Base-by-base conservation (phyloP, 2,329 filamentous ascomycete genomes). In the Aspergillus clavatus region DNA sequence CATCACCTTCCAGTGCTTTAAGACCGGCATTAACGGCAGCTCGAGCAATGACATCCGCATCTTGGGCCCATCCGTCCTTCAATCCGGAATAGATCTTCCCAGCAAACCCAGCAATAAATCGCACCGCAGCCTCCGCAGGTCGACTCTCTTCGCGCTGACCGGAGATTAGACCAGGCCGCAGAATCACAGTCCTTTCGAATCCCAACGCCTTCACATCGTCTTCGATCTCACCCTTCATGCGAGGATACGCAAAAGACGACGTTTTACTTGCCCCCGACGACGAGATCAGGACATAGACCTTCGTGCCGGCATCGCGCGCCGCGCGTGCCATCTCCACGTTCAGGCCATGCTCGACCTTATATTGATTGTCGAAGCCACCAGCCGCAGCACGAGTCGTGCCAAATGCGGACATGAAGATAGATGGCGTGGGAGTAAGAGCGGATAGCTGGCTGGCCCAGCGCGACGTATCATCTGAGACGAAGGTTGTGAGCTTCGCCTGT, bases 211-310 rank as follows among this genome's bases (percentile, higher is more conserved):
- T 79, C 48, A 95, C 78, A 12, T 81, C 74, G 26, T 94, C 85
- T 66, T 97, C 91, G 31, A 95, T 81, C 57, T 93, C 87, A 19
- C 81, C 82, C 75, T 96, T 96, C 87, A 96, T 93, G 66, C 74
- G 74, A 1, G 67, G 21, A 48, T 86, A 87, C 0, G 72, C 65
- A 5, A 84, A 62, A 1, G 57, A 73, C 53, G 71, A 80, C 51
- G 69, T 77, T 69, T 59, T 74, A 70, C 63, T 79, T n/a, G 72
- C 74, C 40, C 67, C 68, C 1, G 58, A 71, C 18, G 77, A 75
- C 0, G 85, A 89, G 45, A 95, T 77, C 52, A 94, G 82, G 18
- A 96, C 83, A 60, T 86, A 94, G 2, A 84, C 84, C 54, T 81
- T 81, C 8, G 81, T 78, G 27, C 88, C 88, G 1, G 83, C 80